phyloP scores from a whole-genome alignment of 306 rosid genomes.

The Begonia masoniana region DNA sequence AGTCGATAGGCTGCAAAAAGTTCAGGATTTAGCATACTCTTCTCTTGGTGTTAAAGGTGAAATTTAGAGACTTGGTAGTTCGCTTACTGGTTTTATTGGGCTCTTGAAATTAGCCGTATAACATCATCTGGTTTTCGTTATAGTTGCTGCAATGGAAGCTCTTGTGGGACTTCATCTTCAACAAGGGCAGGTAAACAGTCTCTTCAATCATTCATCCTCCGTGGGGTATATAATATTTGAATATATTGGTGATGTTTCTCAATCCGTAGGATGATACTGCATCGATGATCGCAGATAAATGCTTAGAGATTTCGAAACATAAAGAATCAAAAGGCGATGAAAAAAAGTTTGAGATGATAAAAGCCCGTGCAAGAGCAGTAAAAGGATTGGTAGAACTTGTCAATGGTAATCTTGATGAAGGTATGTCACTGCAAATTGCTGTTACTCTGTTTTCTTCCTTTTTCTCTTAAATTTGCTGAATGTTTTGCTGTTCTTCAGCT shows the following conservation, averaged over 20 bases:
- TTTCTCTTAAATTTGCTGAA: neutral
- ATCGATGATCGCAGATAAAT: slow-evolving; percentile 59
- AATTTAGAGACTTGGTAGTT: neutral
- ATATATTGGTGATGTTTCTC: slow-evolving; percentile 17
- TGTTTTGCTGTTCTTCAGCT: slow-evolving; percentile 34
- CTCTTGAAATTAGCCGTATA: too few species aligned
- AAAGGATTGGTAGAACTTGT: slow-evolving; percentile 79
- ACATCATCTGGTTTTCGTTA: slow-evolving; percentile 14
- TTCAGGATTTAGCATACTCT: slow-evolving; percentile 43
- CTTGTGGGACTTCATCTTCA: slow-evolving; percentile 72
- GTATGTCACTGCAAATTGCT: slow-evolving; percentile 15
- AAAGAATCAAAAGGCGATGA: slow-evolving; percentile 17
- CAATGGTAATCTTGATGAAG: slow-evolving; percentile 41
- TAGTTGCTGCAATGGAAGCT: slow-evolving; percentile 87
- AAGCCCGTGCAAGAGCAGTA: slow-evolving; percentile 45
- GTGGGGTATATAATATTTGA: neutral
- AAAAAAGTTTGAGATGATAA: slow-evolving; percentile 20
- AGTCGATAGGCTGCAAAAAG: slow-evolving; percentile 44
- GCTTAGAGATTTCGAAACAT: slow-evolving; percentile 36
- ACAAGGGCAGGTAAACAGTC: slow-evolving; percentile 45
- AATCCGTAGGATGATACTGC: slow-evolving; percentile 64
- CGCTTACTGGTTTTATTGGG: too few species aligned
- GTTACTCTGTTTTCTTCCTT: neutral
- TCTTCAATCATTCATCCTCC: slow-evolving; percentile 1
- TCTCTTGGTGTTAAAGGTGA: slow-evolving; percentile 61